Conservation (phyloP, 2,329 filamentous ascomycete genomes). For the Didymella glomerata region DNA sequence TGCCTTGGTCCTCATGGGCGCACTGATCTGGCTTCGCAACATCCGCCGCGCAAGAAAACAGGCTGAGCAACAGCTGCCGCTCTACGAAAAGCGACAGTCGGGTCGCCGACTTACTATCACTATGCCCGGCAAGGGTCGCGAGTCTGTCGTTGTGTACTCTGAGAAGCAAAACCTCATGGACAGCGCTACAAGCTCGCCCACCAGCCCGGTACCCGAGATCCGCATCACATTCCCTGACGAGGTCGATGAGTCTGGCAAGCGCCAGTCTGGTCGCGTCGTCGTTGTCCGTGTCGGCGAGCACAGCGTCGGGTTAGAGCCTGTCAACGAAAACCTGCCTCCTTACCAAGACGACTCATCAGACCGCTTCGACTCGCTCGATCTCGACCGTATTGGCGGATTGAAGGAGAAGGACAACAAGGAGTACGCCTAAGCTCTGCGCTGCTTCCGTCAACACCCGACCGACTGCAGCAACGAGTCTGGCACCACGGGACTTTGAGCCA, state of each 20-base stretch:
- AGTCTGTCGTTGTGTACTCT: constrained; percentile 77
- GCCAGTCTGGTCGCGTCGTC: constrained; percentile 85
- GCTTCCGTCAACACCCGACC: constrained; percentile 26
- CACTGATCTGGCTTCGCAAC: constrained; percentile 77
- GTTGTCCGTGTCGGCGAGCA: constrained; percentile 90
- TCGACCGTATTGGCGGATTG: constrained; percentile 91
- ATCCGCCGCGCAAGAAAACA: constrained; percentile 60
- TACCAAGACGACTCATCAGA: constrained; percentile 83
- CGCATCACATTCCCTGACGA: constrained; percentile 98
- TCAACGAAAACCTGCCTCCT: constrained; percentile 80
- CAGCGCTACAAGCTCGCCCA: constrained; percentile 76
- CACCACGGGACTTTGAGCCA: constrained; percentile 36
- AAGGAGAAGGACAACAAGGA: constrained; percentile 81
- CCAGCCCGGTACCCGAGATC: constrained; percentile 88
- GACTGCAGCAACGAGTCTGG: constrained; percentile 27
- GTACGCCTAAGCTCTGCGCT: constrained; percentile 40
- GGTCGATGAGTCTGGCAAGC: constrained; percentile 81
- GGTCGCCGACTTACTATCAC: constrained; percentile 67
- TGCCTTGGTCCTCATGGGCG: constrained; percentile 71
- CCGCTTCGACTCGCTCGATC: constrained; percentile 91
- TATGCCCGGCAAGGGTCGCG: constrained; percentile 61
- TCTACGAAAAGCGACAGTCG: constrained; percentile 68
- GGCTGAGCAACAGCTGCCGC: constrained; percentile 65
- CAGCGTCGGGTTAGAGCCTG: constrained; percentile 86
- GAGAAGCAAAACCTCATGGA: constrained; percentile 81